Evolutionary conservation across 306 rosid species (phyloP).

Genomic region (Gastrolobium bilobum): DNA sequence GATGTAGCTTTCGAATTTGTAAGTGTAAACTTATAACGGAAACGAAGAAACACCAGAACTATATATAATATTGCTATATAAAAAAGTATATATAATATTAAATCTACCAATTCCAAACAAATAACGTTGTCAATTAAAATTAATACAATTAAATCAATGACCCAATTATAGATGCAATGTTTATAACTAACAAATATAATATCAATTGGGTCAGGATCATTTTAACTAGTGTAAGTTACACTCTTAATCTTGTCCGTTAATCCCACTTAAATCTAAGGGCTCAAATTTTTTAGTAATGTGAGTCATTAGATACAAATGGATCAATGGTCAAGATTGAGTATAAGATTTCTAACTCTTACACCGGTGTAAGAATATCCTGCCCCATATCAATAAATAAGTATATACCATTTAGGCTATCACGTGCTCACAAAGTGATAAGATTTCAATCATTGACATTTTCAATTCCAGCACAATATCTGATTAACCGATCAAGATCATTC

Average conservation of each 20-base stretch:
- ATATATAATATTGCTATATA: not conserved
- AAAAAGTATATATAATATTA: not conserved
- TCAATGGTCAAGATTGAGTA: too few species aligned
- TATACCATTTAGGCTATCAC: not conserved
- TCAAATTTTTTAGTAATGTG: too few species aligned
- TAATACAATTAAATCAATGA: not conserved
- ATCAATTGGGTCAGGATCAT: too few species aligned
- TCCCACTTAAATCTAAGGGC: too few species aligned
- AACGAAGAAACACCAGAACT: not conserved
- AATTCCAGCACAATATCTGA: constrained; percentile 4
- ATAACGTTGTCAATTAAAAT: not conserved
- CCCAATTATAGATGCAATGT: not conserved
- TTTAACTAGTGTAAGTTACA: too few species aligned
- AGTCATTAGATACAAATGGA: too few species aligned
- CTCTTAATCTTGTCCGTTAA: too few species aligned
- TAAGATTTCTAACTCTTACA: too few species aligned
- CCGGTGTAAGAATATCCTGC: too few species aligned
- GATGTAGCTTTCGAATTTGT: not conserved
- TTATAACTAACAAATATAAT: not conserved
- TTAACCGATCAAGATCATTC: constrained; percentile 7
- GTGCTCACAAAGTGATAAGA: not conserved
- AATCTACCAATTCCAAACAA: not conserved
- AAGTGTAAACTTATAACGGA: too few species aligned
- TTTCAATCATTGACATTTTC: constrained; percentile 2
- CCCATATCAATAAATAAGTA: not conserved